These are phyloP conservation scores for Baorangia bicolor DNA, from an alignment of 768 basidiomycete genomes.

Conservation along the genomic window DNA sequence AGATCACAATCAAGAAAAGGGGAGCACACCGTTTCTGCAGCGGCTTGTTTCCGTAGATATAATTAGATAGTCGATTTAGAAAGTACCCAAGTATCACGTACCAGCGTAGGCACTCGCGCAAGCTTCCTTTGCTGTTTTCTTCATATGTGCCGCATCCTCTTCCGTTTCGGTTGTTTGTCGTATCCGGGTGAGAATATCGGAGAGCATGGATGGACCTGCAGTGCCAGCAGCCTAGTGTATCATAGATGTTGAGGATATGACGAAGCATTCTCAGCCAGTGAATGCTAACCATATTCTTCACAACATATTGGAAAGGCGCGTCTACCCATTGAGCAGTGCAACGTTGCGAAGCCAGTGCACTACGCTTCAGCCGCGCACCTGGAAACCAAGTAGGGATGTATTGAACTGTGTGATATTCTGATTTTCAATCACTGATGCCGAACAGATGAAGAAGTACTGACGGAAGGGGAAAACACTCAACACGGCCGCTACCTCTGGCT, in stretches of 20 bases:
- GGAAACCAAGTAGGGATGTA: conserved; percentile 12
- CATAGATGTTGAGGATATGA: not conserved
- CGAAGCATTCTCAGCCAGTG: not conserved
- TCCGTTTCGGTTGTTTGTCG: not conserved
- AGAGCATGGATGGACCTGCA: conserved; percentile 10
- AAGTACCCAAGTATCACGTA: not conserved
- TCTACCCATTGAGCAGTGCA: conserved; percentile 3
- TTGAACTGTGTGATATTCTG: not conserved
- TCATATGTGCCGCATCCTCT: not conserved
- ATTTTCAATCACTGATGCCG: not conserved
- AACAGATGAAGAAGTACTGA: not conserved
- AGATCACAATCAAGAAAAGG: not conserved
- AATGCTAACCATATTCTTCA: conserved; percentile 8
- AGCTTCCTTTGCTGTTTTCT: conserved; percentile 7
- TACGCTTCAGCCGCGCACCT: conserved; percentile 5
- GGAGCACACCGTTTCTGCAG: conserved; percentile 9
- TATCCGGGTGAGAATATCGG: conserved; percentile 5
- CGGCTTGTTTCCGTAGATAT: not conserved
- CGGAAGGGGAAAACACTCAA: conserved; percentile 3
- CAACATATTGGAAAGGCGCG: conserved; percentile 10
- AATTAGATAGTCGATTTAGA: not conserved
- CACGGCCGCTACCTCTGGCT: conserved; percentile 9
- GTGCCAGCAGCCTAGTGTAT: conserved; percentile 9
- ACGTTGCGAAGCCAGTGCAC: conserved; percentile 1
- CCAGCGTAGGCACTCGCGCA: conserved; percentile 11